Base-by-base conservation (phyloP, 164 flowering plant genomes). In the Santalum album region DNA sequence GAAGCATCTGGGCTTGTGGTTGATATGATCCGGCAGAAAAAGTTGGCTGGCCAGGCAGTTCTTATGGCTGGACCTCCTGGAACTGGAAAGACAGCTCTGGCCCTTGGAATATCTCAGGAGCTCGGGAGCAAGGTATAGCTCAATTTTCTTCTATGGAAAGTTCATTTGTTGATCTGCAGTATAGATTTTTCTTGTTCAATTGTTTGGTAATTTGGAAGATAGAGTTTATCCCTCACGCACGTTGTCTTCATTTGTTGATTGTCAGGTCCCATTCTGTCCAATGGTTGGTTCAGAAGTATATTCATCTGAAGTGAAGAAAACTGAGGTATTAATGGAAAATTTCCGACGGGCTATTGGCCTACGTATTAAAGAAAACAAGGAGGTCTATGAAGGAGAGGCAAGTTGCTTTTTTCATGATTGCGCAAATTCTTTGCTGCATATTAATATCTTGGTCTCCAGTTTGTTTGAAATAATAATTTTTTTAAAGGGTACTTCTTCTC, bases 381-480 rank as follows among this genome's bases (percentile, higher is more conserved):
- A 94, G 64, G 99, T 94, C 61, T 90, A 83, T 70, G 99, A 94
- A 79, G 99, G 99, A 76, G 99, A 94, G 96, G 99, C 68, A 69
- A 78, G 84, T 70, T 43, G 20, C n/a, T 23, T 25, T 51, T 18
- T 4, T 24, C 36, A 7, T 20, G 4, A 38, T 27, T 29, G 4
- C 14, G 14, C 16, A 9, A 15, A 38, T 38, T 38, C 3, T 38
- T 38, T 38, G 16, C 9, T 38, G 16, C 17, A 0, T 16, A 38
- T 11, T 38, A 38, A 3, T 38, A 9, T 38, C 17, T 14, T 38
- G 42, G 17, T 14, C 6, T 10, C 14, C 17, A 38, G 16, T 16
- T 38, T 38, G 17, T 38, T 38, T 12, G 7, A 12, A 7, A 14
- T 38, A 3, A 10, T 38, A 14, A 38, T 10, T 11, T 9, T 2